Evolutionary conservation across 2,329 filamentous ascomycete species (phyloP).

Genomic region (Anthostomella pinea): DNA sequence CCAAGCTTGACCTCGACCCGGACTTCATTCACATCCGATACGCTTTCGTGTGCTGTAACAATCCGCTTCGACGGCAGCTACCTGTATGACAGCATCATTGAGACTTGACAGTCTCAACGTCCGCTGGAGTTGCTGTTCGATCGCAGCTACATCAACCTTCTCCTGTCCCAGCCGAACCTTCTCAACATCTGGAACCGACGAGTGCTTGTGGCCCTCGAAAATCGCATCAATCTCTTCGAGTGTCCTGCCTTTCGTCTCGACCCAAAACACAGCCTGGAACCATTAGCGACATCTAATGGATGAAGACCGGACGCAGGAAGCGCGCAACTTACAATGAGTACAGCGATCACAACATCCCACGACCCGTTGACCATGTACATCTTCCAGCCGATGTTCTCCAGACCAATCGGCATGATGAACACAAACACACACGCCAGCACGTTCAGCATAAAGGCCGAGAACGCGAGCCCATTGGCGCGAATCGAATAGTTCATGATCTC

Average conservation of each 20-base stretch:
- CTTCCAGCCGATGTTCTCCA: conserved; percentile 42
- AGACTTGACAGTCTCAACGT: not conserved
- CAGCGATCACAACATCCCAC: conserved; percentile 39
- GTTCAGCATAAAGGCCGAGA: conserved; percentile 33
- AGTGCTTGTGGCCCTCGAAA: conserved; percentile 35
- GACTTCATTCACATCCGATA: no score
- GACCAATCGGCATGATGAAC: conserved; percentile 41
- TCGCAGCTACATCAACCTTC: conserved; percentile 17
- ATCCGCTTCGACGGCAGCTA: no score
- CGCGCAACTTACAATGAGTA: conserved; percentile 39
- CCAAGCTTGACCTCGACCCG: no score
- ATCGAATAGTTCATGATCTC: conserved; percentile 50
- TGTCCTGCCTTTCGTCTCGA: conserved; percentile 38
- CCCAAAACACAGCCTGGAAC: conserved; percentile 31
- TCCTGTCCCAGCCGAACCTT: conserved; percentile 22
- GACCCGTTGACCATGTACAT: conserved; percentile 47
- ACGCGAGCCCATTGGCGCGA: conserved; percentile 44
- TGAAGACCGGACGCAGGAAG: no score
- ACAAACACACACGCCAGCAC: conserved; percentile 35
- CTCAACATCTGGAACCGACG: conserved; percentile 27
- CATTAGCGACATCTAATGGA: no score
- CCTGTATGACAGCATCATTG: no score
- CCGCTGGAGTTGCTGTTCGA: conserved; percentile 20
- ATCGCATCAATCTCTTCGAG: conserved; percentile 37
- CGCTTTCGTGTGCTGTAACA: no score